phyloP scores from a whole-genome alignment of 2,329 filamentous ascomycete genomes.

The Penicillium olsonii region DNA sequence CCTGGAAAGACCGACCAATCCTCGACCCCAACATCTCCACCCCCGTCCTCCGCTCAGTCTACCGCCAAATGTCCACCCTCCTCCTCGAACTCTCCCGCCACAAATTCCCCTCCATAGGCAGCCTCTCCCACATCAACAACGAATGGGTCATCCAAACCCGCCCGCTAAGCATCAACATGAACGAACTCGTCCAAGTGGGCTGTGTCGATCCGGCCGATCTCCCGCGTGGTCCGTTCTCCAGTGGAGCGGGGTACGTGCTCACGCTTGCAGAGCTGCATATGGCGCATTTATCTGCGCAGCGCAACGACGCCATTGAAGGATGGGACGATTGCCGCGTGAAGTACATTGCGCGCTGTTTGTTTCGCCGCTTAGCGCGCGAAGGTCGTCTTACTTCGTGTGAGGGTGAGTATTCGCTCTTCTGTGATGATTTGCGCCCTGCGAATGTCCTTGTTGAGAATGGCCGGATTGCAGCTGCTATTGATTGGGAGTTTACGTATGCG shows the following conservation, averaged over 20 bases:
- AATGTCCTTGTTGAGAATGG: slow-evolving; percentile 11
- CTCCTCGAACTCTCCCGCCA: slow-evolving; percentile 40
- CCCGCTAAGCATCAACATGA: slow-evolving; percentile 48
- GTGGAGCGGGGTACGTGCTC: slow-evolving; percentile 39
- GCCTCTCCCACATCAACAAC: slow-evolving; percentile 20
- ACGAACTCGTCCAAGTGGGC: slow-evolving; percentile 32
- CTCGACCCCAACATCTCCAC: slow-evolving; percentile 39
- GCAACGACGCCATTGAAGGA: slow-evolving; percentile 38
- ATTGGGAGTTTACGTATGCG: slow-evolving; percentile 24
- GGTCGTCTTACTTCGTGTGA: slow-evolving; percentile 9
- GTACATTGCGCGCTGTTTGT: slow-evolving; percentile 22
- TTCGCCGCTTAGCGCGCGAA: slow-evolving; percentile 18
- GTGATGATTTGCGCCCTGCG: slow-evolving; percentile 20
- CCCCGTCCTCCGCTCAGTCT: slow-evolving; percentile 37
- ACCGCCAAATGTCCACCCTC: slow-evolving; percentile 43
- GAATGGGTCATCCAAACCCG: slow-evolving; percentile 29
- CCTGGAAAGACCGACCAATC: slow-evolving; percentile 26
- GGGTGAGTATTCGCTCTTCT: slow-evolving; percentile 22
- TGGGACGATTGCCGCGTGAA: slow-evolving; percentile 22
- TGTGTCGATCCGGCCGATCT: slow-evolving; percentile 14
- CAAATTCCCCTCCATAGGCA: slow-evolving; percentile 42
- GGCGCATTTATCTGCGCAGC: slow-evolving; percentile 40
- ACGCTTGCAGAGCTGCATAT: slow-evolving; percentile 47
- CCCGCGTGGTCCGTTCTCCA: slow-evolving; percentile 22
- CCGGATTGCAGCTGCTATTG: slow-evolving; percentile 9